Percentiles rank a stretch among this genome's conserved stretches.
Conservation (phyloP, 768 basidiomycete species). For the Lentinula sp. region DNA sequence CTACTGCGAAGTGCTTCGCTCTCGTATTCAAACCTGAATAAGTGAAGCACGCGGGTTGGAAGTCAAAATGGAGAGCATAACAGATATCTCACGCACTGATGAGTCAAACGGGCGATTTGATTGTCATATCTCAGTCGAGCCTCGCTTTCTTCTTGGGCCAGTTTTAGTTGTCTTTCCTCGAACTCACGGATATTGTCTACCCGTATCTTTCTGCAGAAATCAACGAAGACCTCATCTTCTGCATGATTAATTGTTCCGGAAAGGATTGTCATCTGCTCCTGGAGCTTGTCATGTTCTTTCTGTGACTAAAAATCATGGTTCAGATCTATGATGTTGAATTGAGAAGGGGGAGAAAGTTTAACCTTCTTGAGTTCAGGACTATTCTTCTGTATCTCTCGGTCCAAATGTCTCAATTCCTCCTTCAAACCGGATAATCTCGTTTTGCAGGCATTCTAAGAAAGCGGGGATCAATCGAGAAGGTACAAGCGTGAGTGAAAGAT, state of each 20-base stretch:
- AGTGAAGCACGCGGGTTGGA: constrained; percentile 1
- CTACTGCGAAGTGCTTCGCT: constrained; percentile 62
- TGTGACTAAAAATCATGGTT: constrained; percentile 36
- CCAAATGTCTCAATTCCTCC: constrained; percentile 79
- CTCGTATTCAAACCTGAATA: constrained; percentile 73
- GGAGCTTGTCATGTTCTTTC: constrained; percentile 43
- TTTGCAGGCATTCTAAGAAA: constrained; percentile 62
- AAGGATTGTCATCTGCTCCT: constrained; percentile 49
- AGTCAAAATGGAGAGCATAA: not conserved
- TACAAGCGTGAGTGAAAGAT: not conserved
- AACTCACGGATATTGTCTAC: constrained; percentile 86
- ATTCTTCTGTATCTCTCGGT: constrained; percentile 60
- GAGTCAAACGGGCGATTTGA: constrained; percentile 78
- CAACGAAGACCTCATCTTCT: constrained; percentile 72
- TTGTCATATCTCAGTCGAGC: constrained; percentile 78
- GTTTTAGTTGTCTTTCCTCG: constrained; percentile 85
- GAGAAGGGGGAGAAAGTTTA: not conserved
- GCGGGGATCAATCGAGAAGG: not conserved
- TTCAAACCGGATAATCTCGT: constrained; percentile 71
- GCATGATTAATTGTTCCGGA: constrained; percentile 59
- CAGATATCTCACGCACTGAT: constrained; percentile 54
- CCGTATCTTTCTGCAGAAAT: constrained; percentile 76
- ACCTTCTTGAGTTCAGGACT: constrained; percentile 73
- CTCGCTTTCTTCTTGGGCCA: constrained; percentile 84
- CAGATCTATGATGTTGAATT: not conserved